Percentiles rank a stretch among this genome's conserved stretches.
phyloP scores from a whole-genome alignment of 768 basidiomycete species.

The Tricholoma furcatifolium region DNA sequence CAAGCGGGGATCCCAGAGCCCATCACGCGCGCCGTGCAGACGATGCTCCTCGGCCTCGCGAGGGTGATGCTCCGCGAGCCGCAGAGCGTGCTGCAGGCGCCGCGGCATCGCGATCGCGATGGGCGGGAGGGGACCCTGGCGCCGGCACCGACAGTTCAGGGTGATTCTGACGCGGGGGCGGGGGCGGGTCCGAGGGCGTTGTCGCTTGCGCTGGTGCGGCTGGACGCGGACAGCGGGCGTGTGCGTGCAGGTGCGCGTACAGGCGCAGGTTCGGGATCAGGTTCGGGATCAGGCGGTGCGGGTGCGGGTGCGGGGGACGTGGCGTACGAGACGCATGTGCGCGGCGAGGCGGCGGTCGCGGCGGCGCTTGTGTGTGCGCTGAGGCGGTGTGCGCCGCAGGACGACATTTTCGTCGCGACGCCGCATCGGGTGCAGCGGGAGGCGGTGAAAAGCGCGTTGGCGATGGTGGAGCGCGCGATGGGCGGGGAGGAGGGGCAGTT shows the following conservation, averaged over 20 bases:
- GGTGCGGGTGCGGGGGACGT: constrained; percentile 23
- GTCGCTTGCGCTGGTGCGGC: constrained; percentile 42
- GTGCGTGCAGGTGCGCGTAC: constrained; percentile 15
- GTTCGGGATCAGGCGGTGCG: too few species aligned
- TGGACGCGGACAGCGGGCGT: constrained; percentile 31
- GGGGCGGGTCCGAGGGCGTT: constrained; percentile 32
- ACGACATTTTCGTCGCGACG: constrained; percentile 50
- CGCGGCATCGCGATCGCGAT: constrained; percentile 8
- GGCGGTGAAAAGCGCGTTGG: constrained; percentile 43
- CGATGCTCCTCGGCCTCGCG: constrained; percentile 41
- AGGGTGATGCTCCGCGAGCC: constrained; percentile 42
- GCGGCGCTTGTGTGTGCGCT: constrained; percentile 40
- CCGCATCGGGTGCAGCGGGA: constrained; percentile 53
- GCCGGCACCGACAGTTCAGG: background rate
- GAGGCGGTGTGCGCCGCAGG: constrained; percentile 34
- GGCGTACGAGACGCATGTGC: constrained; percentile 47
- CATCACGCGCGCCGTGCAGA: constrained; percentile 23
- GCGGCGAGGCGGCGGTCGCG: constrained; percentile 45
- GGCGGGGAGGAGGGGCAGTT: background rate
- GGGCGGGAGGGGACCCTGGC: too few species aligned
- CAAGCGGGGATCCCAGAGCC: too few species aligned
- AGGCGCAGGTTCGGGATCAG: too few species aligned
- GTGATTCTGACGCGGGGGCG: constrained; percentile 11
- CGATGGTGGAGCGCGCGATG: background rate
- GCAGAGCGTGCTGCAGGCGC: constrained; percentile 32